Base-by-base conservation (phyloP, 2,329 filamentous ascomycete species). In the Juglanconis oblonga region DNA sequence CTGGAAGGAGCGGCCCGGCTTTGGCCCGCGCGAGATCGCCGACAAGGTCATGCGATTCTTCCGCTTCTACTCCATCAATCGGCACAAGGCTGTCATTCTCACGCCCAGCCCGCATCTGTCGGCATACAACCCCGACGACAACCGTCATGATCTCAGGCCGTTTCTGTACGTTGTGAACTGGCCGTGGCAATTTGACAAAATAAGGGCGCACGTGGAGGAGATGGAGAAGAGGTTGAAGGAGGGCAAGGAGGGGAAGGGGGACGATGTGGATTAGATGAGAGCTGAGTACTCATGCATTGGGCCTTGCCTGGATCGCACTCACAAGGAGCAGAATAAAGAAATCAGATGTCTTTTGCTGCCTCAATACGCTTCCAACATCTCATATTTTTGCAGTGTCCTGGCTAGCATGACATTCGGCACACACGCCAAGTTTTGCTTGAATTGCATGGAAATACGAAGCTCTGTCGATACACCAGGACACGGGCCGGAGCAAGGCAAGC, bases 51-150 rank as follows among this genome's bases (percentile, higher is more conserved):
- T 71, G 57, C 69, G 71, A 7, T 79, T 79, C 67, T 79, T 72
- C 66, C 69, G 70, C 33, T 82, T 79, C 66, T 85, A 87, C 67
- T 76, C 81, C 0, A 84, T 88, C 65, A 89, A 89, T 67, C 74
- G 87, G 9, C 86, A 89, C 70, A 89, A 89, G 73, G 80, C 82
- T 71, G 87, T 84, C 1, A 79, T 83, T 8, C 71, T 86, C 53
- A 87, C 85, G 1, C 85, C 85, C 0, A 78, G 77, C 32, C 76
- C 84, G 54, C 83, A 86, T 64, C 61, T 73, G 7, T 73, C 71
- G 50, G 66, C 70, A 9, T 72, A 73, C 59, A 74, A 73, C 57
- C 73, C 70, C 3, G 76, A 78, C 53, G 76, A 78, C 65, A 76
- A 78, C 62, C 65, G 74, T 7, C 69, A 67, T 50, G 74, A 77